phyloP scores from a whole-genome alignment of 257 asterid genomes.

The Ballota nigra region DNA sequence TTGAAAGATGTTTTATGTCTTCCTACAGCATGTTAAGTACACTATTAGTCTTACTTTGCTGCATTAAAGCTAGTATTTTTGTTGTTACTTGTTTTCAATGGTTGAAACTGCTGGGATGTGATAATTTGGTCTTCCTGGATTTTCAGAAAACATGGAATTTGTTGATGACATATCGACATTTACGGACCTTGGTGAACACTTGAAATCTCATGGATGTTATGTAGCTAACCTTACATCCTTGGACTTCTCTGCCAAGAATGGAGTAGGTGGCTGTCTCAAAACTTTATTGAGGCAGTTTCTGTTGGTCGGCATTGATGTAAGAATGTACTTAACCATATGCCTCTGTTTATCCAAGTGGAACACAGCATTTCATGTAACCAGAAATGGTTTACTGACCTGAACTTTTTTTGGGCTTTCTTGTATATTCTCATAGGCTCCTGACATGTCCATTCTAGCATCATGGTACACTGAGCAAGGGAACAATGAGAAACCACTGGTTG shows the following conservation, averaged over 20 bases:
- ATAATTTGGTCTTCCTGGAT: not conserved
- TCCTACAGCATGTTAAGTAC: not conserved
- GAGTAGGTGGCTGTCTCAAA: conserved; percentile 84
- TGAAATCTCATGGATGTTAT: conserved; percentile 61
- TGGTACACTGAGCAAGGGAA: conserved; percentile 75
- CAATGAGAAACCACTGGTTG: conserved; percentile 61
- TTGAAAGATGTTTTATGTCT: not conserved
- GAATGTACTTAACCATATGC: conserved; percentile 21
- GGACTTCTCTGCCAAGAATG: conserved; percentile 74
- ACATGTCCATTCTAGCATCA: conserved; percentile 75
- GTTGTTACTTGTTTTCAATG: not conserved
- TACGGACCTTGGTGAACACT: conserved; percentile 62
- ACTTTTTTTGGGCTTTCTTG: conserved; percentile 15
- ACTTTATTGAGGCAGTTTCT: conserved; percentile 67
- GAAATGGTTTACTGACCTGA: conserved; percentile 17
- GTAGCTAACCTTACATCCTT: conserved; percentile 77
- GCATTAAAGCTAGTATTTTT: not conserved
- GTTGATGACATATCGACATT: conserved; percentile 85
- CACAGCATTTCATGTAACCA: not conserved
- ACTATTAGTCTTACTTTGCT: not conserved
- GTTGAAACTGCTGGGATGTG: not conserved
- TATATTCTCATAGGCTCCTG: conserved; percentile 61
- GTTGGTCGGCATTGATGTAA: conserved; percentile 58
- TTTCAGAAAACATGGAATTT: conserved; percentile 77
- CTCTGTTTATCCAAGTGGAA: not conserved